phyloP scores from a whole-genome alignment of 169 alveolate genomes.

The Plasmodium coatneyi region DNA sequence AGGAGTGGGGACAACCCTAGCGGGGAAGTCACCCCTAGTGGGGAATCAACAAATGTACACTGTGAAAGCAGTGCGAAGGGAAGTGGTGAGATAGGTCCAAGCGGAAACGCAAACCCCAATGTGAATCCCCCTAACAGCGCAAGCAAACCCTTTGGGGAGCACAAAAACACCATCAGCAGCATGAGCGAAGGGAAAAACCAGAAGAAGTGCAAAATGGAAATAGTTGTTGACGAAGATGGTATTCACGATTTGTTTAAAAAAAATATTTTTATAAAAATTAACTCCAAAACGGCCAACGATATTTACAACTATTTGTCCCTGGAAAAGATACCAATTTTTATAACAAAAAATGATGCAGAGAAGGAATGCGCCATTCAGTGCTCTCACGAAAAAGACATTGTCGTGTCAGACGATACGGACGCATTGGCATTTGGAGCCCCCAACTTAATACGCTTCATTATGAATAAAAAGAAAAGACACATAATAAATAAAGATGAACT shows the following conservation, averaged over 20 bases:
- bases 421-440: constrained; percentile 96
- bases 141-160: constrained; percentile 6
- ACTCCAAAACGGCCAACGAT: constrained; percentile 73
- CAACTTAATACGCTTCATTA: constrained; percentile 79
- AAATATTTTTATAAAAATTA: constrained; percentile 71
- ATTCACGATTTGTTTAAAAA: constrained; percentile 68
- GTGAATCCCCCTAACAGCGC: background rate
- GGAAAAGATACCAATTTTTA: constrained; percentile 70
- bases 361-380: constrained; percentile 75
- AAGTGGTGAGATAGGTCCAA: background rate
- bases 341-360: constrained; percentile 76
- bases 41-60: background rate
- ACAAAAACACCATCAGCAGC: background rate
- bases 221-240: constrained; percentile 73
- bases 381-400: constrained; percentile 71
- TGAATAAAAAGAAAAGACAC: constrained; percentile 66
- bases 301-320: constrained; percentile 53
- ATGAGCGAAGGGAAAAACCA: constrained; percentile 29
- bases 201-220: constrained; percentile 46
- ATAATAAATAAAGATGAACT: constrained; percentile 83
- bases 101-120: background rate
- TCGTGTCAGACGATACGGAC: constrained; percentile 96
- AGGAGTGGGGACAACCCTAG: background rate
- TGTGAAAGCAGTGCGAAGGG: background rate
- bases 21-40: background rate